Conservation (phyloP, 345 rosid genomes). For the Triadica sebifera region DNA sequence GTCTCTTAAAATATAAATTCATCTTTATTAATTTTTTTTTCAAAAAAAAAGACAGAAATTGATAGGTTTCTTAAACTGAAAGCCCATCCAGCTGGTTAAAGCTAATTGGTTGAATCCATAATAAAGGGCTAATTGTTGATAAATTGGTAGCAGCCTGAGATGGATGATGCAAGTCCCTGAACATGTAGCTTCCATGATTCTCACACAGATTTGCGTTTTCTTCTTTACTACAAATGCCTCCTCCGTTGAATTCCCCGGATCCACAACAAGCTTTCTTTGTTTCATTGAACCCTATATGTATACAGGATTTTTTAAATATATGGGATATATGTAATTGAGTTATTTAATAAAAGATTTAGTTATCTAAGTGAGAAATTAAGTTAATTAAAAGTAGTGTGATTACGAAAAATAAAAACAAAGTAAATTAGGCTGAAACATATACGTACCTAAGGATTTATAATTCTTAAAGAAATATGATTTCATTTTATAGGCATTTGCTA, state of each 20-base stretch:
- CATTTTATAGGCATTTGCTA: constrained; percentile 31
- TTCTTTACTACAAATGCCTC: neutral
- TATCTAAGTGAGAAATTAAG: too few relatives aligned
- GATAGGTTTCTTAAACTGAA: neutral
- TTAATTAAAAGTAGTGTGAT: too few relatives aligned
- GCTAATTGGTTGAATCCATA: neutral
- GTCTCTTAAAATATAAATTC: too few relatives aligned
- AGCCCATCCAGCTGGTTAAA: neutral
- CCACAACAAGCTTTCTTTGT: constrained; percentile 24
- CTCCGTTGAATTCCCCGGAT: constrained; percentile 12
- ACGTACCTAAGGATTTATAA: neutral
- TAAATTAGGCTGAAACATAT: too few relatives aligned
- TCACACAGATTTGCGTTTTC: constrained; percentile 13
- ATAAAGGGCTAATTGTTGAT: neutral
- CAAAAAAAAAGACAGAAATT: neutral
- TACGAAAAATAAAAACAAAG: neutral
- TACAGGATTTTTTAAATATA: too few relatives aligned
- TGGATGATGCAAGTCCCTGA: constrained; percentile 33
- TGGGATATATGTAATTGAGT: too few relatives aligned
- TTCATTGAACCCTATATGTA: constrained; percentile 20
- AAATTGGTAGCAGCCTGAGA: constrained; percentile 10
- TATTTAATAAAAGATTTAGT: too few relatives aligned
- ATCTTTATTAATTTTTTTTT: too few relatives aligned
- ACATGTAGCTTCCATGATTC: neutral
- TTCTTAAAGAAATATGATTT: constrained; percentile 4